Percentiles rank a stretch among this genome's conserved stretches.
phyloP scores from a whole-genome alignment of 208 protist species.

The Trypanosomatidae sp. region DNA sequence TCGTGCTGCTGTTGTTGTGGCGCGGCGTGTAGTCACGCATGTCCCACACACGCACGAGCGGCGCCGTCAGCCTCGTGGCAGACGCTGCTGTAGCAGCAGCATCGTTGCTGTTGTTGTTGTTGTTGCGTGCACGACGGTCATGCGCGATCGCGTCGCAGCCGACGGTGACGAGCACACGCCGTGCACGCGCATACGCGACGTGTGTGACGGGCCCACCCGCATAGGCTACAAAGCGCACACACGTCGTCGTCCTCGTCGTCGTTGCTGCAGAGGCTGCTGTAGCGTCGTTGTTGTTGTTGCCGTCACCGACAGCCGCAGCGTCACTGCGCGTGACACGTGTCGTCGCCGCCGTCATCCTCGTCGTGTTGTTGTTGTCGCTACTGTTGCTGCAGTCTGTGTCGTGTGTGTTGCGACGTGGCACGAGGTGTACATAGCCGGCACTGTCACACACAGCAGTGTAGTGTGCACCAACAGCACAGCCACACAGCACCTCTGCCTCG shows the following conservation, averaged over 20 bases:
- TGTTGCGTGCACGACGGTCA: constrained; percentile 21
- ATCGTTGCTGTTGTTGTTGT: not conserved
- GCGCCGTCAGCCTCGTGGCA: not conserved
- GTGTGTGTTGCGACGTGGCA: too few relatives aligned
- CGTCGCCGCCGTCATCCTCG: too few relatives aligned
- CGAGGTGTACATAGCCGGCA: too few relatives aligned
- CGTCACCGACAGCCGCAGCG: not conserved
- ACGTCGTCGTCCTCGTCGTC: constrained; percentile 6
- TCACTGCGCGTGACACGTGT: too few relatives aligned
- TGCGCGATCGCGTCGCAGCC: constrained; percentile 53
- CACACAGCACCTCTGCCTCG: too few relatives aligned
- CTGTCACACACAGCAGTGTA: too few relatives aligned
- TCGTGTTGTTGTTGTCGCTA: not conserved
- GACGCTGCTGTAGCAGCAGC: constrained; percentile 1
- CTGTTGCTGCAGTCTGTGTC: too few relatives aligned
- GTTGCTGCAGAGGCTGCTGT: constrained; percentile 31
- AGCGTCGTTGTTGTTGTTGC: not conserved
- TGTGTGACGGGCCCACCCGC: constrained; percentile 53
- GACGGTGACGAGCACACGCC: constrained; percentile 59
- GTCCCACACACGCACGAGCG: too few relatives aligned
- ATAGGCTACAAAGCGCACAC: constrained; percentile 71
- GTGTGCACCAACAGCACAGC: too few relatives aligned
- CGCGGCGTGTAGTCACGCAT: not conserved
- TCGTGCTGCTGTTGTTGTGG: not conserved
- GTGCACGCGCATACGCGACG: constrained; percentile 21